These are phyloP conservation scores for Lactifluus volemus DNA, from an alignment of 768 basidiomycete species.

Conservation along the genomic window DNA sequence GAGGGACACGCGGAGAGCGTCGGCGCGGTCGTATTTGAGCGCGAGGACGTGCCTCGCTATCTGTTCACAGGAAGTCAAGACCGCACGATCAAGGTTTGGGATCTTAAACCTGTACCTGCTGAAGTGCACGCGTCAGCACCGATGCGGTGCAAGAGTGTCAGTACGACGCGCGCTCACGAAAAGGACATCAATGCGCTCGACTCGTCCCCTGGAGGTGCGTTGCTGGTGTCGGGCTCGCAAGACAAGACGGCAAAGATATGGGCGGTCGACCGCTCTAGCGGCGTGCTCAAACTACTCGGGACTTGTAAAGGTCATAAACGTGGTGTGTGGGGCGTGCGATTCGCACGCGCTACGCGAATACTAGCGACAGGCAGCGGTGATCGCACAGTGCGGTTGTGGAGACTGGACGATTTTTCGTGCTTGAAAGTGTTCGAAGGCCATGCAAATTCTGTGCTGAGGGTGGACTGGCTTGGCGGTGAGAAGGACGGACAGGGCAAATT, in stretches of 20 bases:
- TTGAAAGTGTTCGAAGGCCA: constrained; percentile 97
- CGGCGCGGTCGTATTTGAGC: constrained; percentile 82
- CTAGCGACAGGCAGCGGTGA: constrained; percentile 94
- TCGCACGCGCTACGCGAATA: constrained; percentile 73
- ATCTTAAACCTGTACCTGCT: constrained; percentile 51
- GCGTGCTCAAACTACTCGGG: constrained; percentile 69
- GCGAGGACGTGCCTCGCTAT: constrained; percentile 44
- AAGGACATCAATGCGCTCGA: constrained; percentile 99
- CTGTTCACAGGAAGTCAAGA: constrained; percentile 96
- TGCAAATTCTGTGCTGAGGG: constrained; percentile 90
- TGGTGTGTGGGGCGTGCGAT: constrained; percentile 92
- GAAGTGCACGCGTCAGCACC: constrained; percentile 25
- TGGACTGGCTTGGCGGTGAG: constrained; percentile 83
- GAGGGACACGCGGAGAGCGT: constrained; percentile 94
- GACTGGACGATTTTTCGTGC: constrained; percentile 86
- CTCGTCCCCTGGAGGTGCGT: constrained; percentile 77
- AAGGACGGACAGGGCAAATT: constrained; percentile 42
- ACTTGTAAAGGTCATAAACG: constrained; percentile 94
- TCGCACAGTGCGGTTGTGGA: constrained; percentile 92
- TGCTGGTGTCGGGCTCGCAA: constrained; percentile 91
- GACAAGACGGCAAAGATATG: constrained; percentile 93
- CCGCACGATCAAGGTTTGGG: constrained; percentile 98
- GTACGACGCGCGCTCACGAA: constrained; percentile 88
- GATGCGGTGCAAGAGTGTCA: constrained; percentile 61
- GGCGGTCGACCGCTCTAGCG: constrained; percentile 52